Percentiles rank a stretch among this genome's conserved stretches.
Evolutionary conservation across 768 basidiomycete genomes (phyloP).

Genomic region (Crassisporium funariophilum): DNA sequence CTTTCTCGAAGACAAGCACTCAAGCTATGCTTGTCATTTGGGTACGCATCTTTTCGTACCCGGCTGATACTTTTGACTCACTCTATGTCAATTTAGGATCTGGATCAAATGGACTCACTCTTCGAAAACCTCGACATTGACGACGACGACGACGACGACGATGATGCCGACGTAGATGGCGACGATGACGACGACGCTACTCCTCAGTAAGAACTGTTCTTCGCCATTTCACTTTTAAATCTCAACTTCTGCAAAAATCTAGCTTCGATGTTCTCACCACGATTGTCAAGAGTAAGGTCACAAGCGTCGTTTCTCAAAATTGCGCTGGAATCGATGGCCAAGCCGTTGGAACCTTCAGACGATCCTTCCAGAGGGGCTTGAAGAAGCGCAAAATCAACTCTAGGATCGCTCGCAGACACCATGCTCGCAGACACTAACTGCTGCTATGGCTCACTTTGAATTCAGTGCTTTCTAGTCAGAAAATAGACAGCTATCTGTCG

Average conservation of each 20-base stretch:
- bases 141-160: conserved; percentile 18
- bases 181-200: conserved; percentile 19
- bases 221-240: not conserved
- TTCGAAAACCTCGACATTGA: conserved; percentile 24
- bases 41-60: too few relatives aligned
- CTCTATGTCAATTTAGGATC: conserved; percentile 27
- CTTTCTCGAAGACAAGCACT: conserved; percentile 23
- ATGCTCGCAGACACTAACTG: too few relatives aligned
- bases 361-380: conserved; percentile 4
- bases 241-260: not conserved
- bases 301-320: conserved; percentile 18
- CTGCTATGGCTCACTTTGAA: too few relatives aligned
- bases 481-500: too few relatives aligned
- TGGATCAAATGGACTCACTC: conserved; percentile 18
- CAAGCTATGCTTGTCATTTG: too few relatives aligned
- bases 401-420: not conserved
- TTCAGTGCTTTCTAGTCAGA: too few relatives aligned
- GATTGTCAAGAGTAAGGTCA: conserved; percentile 19
- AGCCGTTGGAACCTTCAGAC: conserved; percentile 23
- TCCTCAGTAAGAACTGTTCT: conserved; percentile 19
- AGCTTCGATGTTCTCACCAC: conserved; percentile 20
- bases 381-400: conserved; percentile 10
- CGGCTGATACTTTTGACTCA: conserved; percentile 17
- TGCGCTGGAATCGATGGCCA: conserved; percentile 27
- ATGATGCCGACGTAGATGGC: conserved; percentile 13